Evolutionary conservation across 2,329 filamentous ascomycete genomes (phyloP).

Genomic region (Stemphylium vesicarium): DNA sequence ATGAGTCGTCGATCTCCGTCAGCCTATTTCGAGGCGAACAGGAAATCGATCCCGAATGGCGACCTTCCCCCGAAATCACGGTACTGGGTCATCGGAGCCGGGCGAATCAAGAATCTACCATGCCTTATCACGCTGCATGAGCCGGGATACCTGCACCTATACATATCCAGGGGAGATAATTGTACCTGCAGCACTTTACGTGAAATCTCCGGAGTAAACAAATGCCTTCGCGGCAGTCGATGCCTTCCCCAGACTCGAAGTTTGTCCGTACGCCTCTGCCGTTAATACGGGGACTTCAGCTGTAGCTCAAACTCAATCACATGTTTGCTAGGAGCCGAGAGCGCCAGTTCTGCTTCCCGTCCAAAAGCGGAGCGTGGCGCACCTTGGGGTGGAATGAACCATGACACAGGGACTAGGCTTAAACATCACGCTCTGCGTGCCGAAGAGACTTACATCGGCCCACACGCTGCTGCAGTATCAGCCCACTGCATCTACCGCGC

Average conservation of each 20-base stretch:
- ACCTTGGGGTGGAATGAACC: background rate
- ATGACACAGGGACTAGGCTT: constrained; percentile 1
- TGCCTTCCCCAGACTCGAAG: background rate
- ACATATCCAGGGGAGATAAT: background rate
- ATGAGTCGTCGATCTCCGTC: background rate
- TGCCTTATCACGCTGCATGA: background rate
- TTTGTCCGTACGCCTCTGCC: constrained; percentile 3
- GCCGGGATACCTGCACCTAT: background rate
- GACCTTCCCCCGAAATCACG: constrained; percentile 2
- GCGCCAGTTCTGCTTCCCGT: constrained; percentile 1
- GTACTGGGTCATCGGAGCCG: background rate
- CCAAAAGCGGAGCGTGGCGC: constrained; percentile 1
- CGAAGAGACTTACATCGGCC: background rate
- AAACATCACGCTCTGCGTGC: background rate
- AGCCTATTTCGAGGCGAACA: background rate
- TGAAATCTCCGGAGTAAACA: background rate
- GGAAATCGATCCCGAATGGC: constrained; percentile 1
- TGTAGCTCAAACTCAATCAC: constrained; percentile 10
- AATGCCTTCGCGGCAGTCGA: background rate
- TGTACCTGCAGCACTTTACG: background rate
- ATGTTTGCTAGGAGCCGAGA: background rate
- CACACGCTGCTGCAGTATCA: constrained; percentile 1
- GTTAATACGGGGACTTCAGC: background rate
- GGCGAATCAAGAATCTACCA: background rate
- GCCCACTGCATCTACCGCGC: background rate